These are phyloP conservation scores for Akanthomyces uredinophilus DNA, from an alignment of 2,329 filamentous ascomycete genomes.

Conservation along the genomic window DNA sequence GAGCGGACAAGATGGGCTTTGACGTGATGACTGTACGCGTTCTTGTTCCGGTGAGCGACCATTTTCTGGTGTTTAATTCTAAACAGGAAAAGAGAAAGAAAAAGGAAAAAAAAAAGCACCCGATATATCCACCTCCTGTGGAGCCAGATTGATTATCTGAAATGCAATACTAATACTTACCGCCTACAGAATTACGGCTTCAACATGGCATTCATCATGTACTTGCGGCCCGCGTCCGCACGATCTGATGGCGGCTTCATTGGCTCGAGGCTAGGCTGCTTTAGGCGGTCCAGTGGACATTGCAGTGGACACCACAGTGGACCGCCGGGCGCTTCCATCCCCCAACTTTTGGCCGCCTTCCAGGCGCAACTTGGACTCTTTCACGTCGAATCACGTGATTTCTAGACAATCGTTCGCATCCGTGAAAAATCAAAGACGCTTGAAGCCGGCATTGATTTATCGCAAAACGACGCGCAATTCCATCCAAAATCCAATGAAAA, in stretches of 20 bases:
- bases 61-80: neutral
- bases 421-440: constrained; percentile 5
- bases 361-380: neutral
- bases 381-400: constrained; percentile 4
- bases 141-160: too few relatives aligned
- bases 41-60: neutral
- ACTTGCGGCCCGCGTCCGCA: neutral
- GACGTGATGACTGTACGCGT: neutral
- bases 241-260: constrained; percentile 3
- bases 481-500: constrained; percentile 1
- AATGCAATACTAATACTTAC: too few relatives aligned
- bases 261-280: neutral
- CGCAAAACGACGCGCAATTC: constrained; percentile 4
- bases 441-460: neutral
- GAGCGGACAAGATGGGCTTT: neutral
- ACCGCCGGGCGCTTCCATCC: neutral
- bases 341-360: neutral
- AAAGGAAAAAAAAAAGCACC: neutral
- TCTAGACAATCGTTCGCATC: constrained; percentile 1
- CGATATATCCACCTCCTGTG: too few relatives aligned
- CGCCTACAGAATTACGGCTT: neutral
- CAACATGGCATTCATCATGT: too few relatives aligned
- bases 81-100: neutral
- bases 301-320: constrained; percentile 2
- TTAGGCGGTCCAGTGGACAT: neutral